Base-by-base conservation (phyloP, 148 eudicot genomes). In the Nepenthes mirabilis region DNA sequence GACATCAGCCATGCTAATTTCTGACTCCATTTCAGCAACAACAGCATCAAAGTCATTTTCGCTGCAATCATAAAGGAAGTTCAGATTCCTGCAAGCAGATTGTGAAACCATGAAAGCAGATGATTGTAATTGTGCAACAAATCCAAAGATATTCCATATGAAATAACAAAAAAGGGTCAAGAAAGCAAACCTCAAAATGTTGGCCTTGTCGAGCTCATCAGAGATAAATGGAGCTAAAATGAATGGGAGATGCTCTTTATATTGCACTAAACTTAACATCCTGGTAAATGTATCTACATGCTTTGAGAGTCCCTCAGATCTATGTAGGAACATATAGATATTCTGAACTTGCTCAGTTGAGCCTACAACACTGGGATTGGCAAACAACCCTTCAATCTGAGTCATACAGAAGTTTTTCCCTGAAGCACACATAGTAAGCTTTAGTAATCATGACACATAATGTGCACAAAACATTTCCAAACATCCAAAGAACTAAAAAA, bases 11-110 rank as follows among this genome's bases (percentile, higher is more conserved):
- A 88, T 77, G 70, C 83, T 78, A 72, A 82, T 81, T 69, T 88
- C 95, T 72, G 72, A 81, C 81, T 90, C 98, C 85, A 88, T 83
- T 77, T 93, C 96, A 70, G 90, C 91, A 58, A 88, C 73, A 71
- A 88, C 59, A 62, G 75, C 71, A 75, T 80, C 89, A 76, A 88
- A 85, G 69, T 93, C 96, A 62, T 75, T 79, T 62, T 73, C 85
- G 55, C 60, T 63, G 53, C 68, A 79, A 59, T 82, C 98, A 45
- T 68, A 65, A 34, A 83, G 64, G 66, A 71, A 55, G 66, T 87
- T 87, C 75, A 79, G 61, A 64, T 75, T 79, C 75, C 98, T 93
- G 80, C 58, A 65, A 52, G 49, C 47, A 9, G 63, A 52, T 45
- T 34, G 43, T 36, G 50, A 37, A 47, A 51, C 33, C 36, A 53